These are phyloP conservation scores for Gnetum montanum DNA, from an alignment of 75 land plant genomes.

Conservation along the genomic window DNA sequence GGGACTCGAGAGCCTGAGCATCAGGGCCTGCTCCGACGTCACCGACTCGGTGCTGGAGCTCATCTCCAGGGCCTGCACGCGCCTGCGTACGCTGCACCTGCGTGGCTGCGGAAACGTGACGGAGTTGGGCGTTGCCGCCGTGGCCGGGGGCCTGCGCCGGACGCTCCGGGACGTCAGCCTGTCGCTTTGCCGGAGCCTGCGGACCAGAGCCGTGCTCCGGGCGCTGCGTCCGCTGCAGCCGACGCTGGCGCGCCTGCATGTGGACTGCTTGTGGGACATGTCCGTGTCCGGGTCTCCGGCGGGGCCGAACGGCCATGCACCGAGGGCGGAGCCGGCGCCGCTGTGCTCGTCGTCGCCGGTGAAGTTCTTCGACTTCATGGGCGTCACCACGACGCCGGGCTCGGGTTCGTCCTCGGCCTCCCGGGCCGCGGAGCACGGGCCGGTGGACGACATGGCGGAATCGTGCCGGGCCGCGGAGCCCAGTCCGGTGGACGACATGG, in stretches of 20 bases:
- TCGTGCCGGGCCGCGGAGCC: neutral
- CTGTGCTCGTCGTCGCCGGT: neutral
- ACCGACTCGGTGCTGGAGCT: conserved; percentile 39
- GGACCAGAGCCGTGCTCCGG: conserved; percentile 32
- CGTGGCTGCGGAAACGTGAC: conserved; percentile 48
- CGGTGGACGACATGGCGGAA: neutral
- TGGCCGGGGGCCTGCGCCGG: conserved; percentile 29
- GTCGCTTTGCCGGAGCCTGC: conserved; percentile 49
- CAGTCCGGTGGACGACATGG: neutral
- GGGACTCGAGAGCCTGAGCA: conserved; percentile 35
- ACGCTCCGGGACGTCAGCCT: conserved; percentile 60
- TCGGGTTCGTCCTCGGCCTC: conserved; percentile 1
- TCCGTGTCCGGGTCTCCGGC: conserved; percentile 5
- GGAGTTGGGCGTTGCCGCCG: conserved; percentile 37
- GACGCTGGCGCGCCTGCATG: conserved; percentile 40
- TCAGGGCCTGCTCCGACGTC: conserved; percentile 59
- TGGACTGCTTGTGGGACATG: conserved; percentile 66
- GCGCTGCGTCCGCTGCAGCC: conserved; percentile 58
- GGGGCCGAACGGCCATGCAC: neutral
- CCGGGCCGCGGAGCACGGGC: neutral
- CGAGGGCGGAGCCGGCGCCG: neutral
- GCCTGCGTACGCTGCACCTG: conserved; percentile 32
- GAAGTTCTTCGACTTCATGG: neutral
- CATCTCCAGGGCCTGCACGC: conserved; percentile 43
- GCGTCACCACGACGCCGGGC: conserved; percentile 10